Percentiles rank a stretch among this genome's conserved stretches.
Conservation (phyloP, 2,329 filamentous ascomycete genomes). For the Phaeosphaeriaceae sp. region DNA sequence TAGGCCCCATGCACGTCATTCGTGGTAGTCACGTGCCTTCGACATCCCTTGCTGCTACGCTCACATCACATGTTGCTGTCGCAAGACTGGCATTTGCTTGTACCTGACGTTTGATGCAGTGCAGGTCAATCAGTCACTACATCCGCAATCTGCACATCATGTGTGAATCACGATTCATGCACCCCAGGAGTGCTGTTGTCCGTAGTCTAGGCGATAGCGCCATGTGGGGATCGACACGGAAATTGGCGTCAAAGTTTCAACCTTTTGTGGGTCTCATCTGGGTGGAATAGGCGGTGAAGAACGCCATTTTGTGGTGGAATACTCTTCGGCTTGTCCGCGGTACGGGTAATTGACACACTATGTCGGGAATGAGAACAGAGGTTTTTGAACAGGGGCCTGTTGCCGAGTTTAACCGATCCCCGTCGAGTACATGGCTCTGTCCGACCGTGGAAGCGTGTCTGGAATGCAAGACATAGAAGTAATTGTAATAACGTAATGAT, state of each 20-base stretch:
- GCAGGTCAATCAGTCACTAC: not conserved
- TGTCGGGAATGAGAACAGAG: not conserved
- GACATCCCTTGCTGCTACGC: conserved; percentile 1
- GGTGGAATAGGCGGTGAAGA: conserved; percentile 1
- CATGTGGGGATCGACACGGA: conserved; percentile 3
- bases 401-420: not conserved
- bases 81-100: conserved; percentile 19
- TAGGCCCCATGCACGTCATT: conserved; percentile 21
- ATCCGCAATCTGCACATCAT: conserved; percentile 1
- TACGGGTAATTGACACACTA: no score
- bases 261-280: not conserved
- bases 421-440: not conserved
- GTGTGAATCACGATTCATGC: conserved; percentile 3
- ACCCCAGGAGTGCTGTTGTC: not conserved
- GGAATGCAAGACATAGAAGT: not conserved
- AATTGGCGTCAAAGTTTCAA: conserved; percentile 4
- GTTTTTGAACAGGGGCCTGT: not conserved
- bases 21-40: conserved; percentile 12
- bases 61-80: conserved; percentile 20
- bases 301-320: not conserved
- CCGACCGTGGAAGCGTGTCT: not conserved
- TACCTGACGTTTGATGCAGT: not conserved
- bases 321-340: not conserved
- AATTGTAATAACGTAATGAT: not conserved
- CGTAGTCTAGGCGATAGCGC: no score